These are phyloP conservation scores for Stentor coeruleus DNA, from an alignment of 73 alveolate species.

Conservation along the genomic window DNA sequence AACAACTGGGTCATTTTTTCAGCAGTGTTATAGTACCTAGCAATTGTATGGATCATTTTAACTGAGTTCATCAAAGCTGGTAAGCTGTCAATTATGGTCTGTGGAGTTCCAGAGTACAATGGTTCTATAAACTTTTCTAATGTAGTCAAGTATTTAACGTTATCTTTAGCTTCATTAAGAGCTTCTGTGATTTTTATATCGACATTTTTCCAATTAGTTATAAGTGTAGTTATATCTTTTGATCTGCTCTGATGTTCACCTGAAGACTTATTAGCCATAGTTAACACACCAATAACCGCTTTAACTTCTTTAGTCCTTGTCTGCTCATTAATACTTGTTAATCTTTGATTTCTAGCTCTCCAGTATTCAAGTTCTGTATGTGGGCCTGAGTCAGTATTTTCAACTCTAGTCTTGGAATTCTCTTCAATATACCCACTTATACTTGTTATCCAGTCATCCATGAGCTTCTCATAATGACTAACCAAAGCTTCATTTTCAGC, in stretches of 20 bases:
- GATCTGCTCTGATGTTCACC: constrained; percentile 49
- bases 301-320: constrained; percentile 71
- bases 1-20: constrained; percentile 99
- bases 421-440: constrained; percentile 69
- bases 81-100: constrained; percentile 94
- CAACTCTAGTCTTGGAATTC: constrained; percentile 45
- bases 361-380: constrained; percentile 71
- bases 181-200: constrained; percentile 85
- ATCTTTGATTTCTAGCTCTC: constrained; percentile 75
- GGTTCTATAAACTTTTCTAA: constrained; percentile 99
- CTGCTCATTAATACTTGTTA: constrained; percentile 85
- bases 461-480: constrained; percentile 43
- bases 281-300: constrained; percentile 55
- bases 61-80: constrained; percentile 99
- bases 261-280: constrained; percentile 47
- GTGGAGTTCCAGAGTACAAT: constrained; percentile 98
- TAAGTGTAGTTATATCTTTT: constrained; percentile 29
- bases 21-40: constrained; percentile 99
- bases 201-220: constrained; percentile 48
- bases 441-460: constrained; percentile 64
- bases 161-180: constrained; percentile 99
- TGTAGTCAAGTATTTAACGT: constrained; percentile 98
- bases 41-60: constrained; percentile 99
- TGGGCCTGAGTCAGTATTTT: constrained; percentile 71
- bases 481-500: constrained; percentile 42